These are phyloP conservation scores for Fusarium penzigii DNA, from an alignment of 2,329 filamentous ascomycete genomes.

Conservation along the genomic window DNA sequence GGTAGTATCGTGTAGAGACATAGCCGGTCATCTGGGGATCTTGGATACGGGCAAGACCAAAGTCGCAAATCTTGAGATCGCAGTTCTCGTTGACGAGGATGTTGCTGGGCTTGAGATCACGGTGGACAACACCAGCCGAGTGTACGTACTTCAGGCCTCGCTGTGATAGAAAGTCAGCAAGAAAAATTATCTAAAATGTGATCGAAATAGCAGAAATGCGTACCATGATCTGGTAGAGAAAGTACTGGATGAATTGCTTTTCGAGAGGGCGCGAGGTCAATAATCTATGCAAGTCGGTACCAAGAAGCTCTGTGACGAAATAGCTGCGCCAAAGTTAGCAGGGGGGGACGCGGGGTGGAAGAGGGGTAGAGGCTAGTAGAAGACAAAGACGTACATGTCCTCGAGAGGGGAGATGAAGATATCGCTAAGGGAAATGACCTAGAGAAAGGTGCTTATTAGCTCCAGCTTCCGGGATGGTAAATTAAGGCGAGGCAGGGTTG, in stretches of 20 bases:
- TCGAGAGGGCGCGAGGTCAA: conserved; percentile 94
- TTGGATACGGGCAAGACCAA: conserved; percentile 94
- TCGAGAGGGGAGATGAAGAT: conserved; percentile 99
- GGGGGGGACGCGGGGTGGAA: conserved; percentile 6
- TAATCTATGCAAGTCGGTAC: conserved; percentile 93
- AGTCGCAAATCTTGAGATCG: conserved; percentile 99
- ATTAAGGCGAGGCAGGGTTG: conserved; percentile 3
- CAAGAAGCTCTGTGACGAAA: conserved; percentile 96
- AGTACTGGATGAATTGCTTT: conserved; percentile 99
- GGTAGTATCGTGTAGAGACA: conserved; percentile 97
- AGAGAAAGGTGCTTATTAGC: conserved; percentile 15
- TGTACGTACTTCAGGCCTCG: conserved; percentile 98
- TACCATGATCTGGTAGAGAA: conserved; percentile 98
- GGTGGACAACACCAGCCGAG: conserved; percentile 95
- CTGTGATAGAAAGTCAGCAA: conserved; percentile 46
- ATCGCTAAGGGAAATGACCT: conserved; percentile 98
- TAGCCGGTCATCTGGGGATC: conserved; percentile 99
- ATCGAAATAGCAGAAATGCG: conserved; percentile 32
- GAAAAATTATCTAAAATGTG: background rate
- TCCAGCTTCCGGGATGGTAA: background rate
- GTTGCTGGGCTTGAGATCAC: conserved; percentile 97
- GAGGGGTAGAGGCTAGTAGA: conserved; percentile 4
- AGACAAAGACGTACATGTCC: conserved; percentile 73
- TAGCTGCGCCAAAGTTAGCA: conserved; percentile 60
- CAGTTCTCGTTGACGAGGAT: conserved; percentile 99